Evolutionary conservation across 257 asterid genomes (phyloP).

Genomic region (Forsythia viridissima): DNA sequence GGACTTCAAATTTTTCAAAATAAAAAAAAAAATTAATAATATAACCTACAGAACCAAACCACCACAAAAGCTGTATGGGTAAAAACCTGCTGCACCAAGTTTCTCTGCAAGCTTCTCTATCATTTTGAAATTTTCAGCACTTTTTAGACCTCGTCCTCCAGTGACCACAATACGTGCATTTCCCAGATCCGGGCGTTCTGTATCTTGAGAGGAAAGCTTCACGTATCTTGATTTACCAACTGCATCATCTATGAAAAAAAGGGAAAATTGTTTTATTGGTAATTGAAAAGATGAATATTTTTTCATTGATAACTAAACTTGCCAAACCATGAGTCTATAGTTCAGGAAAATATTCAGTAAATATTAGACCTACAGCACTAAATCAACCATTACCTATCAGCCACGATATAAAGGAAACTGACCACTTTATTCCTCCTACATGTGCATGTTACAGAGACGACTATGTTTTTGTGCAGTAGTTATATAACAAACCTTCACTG

Average conservation of each 20-base stretch:
- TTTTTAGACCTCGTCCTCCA: slow-evolving; percentile 91
- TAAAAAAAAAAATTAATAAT: neutral
- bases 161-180: slow-evolving; percentile 83
- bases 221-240: slow-evolving; percentile 74
- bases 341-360: neutral
- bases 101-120: slow-evolving; percentile 90
- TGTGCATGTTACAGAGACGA: slow-evolving; percentile 5
- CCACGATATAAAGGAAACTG: neutral
- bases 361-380: neutral
- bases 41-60: slow-evolving; percentile 6
- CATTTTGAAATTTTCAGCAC: slow-evolving; percentile 91
- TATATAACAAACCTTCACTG: slow-evolving; percentile 62
- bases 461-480: slow-evolving; percentile 13
- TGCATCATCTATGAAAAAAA: slow-evolving; percentile 45
- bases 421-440: slow-evolving; percentile 13
- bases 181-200: slow-evolving; percentile 93
- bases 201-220: slow-evolving; percentile 69
- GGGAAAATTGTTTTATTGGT: slow-evolving; percentile 15
- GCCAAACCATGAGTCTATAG: slow-evolving; percentile 3
- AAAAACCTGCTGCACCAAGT: slow-evolving; percentile 98
- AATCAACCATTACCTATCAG: neutral
- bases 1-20: neutral
- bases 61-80: slow-evolving; percentile 4
- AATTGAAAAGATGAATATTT: neutral
- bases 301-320: slow-evolving; percentile 15